These are phyloP conservation scores for Termitomyces sp. DNA, from an alignment of 768 basidiomycete species.

Conservation along the genomic window DNA sequence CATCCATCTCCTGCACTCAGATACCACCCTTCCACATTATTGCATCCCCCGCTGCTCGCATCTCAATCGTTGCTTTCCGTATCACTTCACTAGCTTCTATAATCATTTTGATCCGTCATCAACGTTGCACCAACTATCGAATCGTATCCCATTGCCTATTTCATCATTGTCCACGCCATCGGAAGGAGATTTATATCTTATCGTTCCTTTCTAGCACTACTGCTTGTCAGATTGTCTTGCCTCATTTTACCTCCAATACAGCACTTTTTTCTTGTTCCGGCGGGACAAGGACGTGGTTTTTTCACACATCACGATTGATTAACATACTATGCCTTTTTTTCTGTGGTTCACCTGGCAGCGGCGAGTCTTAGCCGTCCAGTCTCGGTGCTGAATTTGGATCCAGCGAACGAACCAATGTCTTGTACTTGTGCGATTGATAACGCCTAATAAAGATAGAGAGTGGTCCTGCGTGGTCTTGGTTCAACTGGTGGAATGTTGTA, in stretches of 20 bases:
- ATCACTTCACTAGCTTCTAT: background rate
- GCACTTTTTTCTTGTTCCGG: background rate
- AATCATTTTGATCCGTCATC: background rate
- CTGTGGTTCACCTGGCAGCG: constrained; percentile 81
- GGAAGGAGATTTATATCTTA: background rate
- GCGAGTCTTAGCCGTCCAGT: constrained; percentile 88
- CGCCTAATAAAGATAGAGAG: constrained; percentile 78
- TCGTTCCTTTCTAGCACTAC: no score
- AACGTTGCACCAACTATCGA: no score
- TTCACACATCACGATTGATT: no score
- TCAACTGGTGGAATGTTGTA: constrained; percentile 97
- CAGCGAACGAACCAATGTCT: constrained; percentile 85
- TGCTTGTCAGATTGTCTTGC: background rate
- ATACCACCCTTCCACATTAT: background rate
- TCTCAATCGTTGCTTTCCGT: background rate
- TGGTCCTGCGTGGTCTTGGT: constrained; percentile 80
- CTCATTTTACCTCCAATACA: background rate
- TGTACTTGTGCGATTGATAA: constrained; percentile 92
- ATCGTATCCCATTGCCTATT: background rate
- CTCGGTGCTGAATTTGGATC: constrained; percentile 92
- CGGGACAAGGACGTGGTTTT: background rate
- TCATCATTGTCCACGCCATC: background rate
- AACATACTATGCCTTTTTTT: constrained; percentile 88
- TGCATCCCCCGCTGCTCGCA: no score
- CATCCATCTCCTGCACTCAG: background rate